These are phyloP conservation scores for Trichosporon coremiiforme DNA, from an alignment of 1,284 basidiomycete species.

Conservation along the genomic window DNA sequence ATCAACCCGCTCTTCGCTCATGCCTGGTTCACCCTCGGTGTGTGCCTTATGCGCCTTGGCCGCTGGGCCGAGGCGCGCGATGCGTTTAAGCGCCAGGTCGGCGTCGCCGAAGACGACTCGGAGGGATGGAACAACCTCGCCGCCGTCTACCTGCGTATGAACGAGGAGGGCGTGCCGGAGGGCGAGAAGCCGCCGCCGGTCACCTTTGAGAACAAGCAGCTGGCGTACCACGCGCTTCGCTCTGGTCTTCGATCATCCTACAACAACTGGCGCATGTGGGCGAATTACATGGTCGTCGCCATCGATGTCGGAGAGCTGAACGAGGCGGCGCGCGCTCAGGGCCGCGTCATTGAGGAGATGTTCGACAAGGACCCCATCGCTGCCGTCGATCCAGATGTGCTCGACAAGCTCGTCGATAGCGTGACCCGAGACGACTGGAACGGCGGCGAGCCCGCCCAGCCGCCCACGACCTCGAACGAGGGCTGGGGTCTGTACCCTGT, in stretches of 20 bases:
- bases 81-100: constrained; percentile 82
- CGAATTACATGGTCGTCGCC: constrained; percentile 93
- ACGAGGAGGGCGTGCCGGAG: constrained; percentile 54
- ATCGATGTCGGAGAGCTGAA: constrained; percentile 89
- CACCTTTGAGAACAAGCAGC: constrained; percentile 67
- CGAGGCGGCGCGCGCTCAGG: constrained; percentile 82
- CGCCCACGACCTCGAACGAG: constrained; percentile 62
- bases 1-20: constrained; percentile 88
- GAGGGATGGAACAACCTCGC: constrained; percentile 99
- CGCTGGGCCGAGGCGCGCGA: constrained; percentile 80
- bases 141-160: constrained; percentile 85
- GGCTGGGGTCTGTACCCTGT: constrained; percentile 66
- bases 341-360: constrained; percentile 75
- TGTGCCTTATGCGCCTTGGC: constrained; percentile 77
- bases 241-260: constrained; percentile 81
- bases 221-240: constrained; percentile 92
- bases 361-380: constrained; percentile 65
- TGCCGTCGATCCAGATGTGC: constrained; percentile 77
- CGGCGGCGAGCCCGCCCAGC: constrained; percentile 44
- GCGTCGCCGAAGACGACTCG: constrained; percentile 91
- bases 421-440: constrained; percentile 65
- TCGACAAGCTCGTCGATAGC: constrained; percentile 83
- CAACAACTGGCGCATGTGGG: constrained; percentile 98
- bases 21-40: constrained; percentile 95
- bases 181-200: constrained; percentile 39